These are phyloP conservation scores for Diversispora eburnea DNA, from an alignment of 192 early-diverging fungal genomes.

Conservation along the genomic window DNA sequence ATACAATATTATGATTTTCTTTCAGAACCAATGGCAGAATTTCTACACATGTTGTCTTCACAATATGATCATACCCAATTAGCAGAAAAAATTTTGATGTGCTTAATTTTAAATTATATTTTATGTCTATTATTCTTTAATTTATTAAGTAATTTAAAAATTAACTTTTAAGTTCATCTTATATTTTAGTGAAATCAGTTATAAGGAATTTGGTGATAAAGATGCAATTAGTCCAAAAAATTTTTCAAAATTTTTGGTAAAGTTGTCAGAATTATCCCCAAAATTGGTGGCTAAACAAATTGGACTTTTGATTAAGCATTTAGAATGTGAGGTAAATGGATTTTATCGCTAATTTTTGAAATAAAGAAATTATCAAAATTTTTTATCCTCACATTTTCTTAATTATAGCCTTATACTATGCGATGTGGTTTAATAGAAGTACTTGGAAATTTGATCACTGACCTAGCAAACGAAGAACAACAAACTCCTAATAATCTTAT, in stretches of 20 bases:
- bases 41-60: conserved; percentile 60
- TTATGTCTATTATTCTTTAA: not conserved
- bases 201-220: conserved; percentile 50
- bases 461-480: conserved; percentile 64
- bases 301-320: conserved; percentile 73
- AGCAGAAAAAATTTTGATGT: conserved; percentile 67
- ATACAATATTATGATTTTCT: conserved; percentile 83
- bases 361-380: not conserved
- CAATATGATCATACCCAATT: conserved; percentile 65
- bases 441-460: conserved; percentile 79
- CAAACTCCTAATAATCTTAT: conserved; percentile 63
- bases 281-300: conserved; percentile 86
- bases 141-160: not conserved
- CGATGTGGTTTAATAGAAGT: conserved; percentile 86
- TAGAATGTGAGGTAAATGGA: conserved; percentile 80
- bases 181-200: conserved; percentile 29
- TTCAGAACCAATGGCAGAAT: conserved; percentile 78
- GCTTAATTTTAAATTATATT: conserved; percentile 2
- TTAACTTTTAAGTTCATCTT: not conserved
- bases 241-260: conserved; percentile 77
- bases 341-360: not conserved
- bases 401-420: conserved; percentile 75
- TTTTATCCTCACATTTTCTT: not conserved
- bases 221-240: conserved; percentile 81
- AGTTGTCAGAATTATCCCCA: conserved; percentile 77